Conservation (phyloP, 345 rosid species). For the Isatis tinctoria region DNA sequence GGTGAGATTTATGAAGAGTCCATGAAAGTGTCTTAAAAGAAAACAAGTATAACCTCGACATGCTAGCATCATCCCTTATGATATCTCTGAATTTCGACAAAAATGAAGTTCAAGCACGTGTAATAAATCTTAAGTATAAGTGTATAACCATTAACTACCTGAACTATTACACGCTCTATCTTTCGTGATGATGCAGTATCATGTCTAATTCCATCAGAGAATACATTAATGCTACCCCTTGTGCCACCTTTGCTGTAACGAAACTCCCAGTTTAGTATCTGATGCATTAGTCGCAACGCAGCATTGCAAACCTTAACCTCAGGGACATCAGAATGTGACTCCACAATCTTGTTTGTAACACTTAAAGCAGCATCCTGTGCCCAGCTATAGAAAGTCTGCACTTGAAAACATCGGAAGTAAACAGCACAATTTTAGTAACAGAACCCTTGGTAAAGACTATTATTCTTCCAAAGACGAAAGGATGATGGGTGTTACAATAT, state of each 20-base stretch:
- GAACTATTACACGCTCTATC: conserved; percentile 72
- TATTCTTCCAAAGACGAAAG: conserved; percentile 11
- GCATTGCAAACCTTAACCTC: conserved; percentile 92
- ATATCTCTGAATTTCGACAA: conserved; percentile 16
- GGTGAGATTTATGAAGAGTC: conserved; percentile 22
- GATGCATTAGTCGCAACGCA: conserved; percentile 82
- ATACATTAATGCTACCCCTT: conserved; percentile 46
- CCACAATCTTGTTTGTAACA: conserved; percentile 62
- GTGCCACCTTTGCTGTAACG: conserved; percentile 41
- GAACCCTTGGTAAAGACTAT: conserved; percentile 12
- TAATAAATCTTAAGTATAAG: conserved; percentile 12
- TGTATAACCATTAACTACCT: conserved; percentile 51
- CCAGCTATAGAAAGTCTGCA: conserved; percentile 87
- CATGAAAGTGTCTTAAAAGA: not conserved
- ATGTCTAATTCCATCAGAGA: conserved; percentile 53
- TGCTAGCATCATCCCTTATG: conserved; percentile 10
- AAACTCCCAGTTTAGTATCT: conserved; percentile 93
- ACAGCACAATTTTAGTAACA: conserved; percentile 7
- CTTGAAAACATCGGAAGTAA: conserved; percentile 19
- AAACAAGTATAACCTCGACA: conserved; percentile 10
- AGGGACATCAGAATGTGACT: conserved; percentile 55
- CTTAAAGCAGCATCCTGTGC: conserved; percentile 79
- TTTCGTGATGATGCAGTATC: conserved; percentile 49
- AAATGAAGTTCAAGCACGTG: not conserved
- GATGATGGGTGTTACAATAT: conserved; percentile 8